Conservation (phyloP, 2,329 filamentous ascomycete genomes). For the Spiromastix sp. region DNA sequence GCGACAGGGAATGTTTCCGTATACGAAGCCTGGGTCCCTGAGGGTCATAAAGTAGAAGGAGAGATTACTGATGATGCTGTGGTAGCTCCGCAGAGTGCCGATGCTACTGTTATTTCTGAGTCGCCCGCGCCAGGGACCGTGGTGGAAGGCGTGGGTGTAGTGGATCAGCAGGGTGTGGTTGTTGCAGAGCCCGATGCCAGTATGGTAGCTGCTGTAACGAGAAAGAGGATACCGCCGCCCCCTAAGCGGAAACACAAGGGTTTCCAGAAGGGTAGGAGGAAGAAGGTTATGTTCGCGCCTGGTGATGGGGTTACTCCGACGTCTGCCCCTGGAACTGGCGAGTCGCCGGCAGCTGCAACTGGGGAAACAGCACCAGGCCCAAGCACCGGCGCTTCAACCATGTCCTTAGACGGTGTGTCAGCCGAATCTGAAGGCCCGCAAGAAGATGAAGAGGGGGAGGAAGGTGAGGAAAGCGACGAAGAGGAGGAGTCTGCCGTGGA, state of each 20-base stretch:
- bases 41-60: conserved; percentile 70
- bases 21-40: conserved; percentile 70
- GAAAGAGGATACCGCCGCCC: conserved; percentile 57
- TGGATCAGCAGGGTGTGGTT: conserved; percentile 51
- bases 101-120: conserved; percentile 24
- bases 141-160: conserved; percentile 49
- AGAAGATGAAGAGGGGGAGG: conserved; percentile 38
- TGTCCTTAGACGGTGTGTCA: conserved; percentile 17
- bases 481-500: conserved; percentile 40
- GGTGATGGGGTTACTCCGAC: conserved; percentile 30
- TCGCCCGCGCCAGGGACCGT: conserved; percentile 47
- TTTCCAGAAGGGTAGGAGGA: conserved; percentile 67
- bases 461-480: conserved; percentile 40
- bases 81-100: conserved; percentile 32
- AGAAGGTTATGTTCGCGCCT: conserved; percentile 52
- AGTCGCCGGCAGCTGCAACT: conserved; percentile 9
- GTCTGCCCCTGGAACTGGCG: conserved; percentile 30
- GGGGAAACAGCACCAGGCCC: conserved; percentile 29
- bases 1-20: conserved; percentile 69
- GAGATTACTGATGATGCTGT: conserved; percentile 58
- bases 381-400: conserved; percentile 15
- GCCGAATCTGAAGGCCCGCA: conserved; percentile 38
- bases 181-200: conserved; percentile 40
- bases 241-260: conserved; percentile 75
- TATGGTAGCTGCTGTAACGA: conserved; percentile 37